phyloP scores from a whole-genome alignment of 2,329 filamentous ascomycete species.

The Leptographium galeiforme region DNA sequence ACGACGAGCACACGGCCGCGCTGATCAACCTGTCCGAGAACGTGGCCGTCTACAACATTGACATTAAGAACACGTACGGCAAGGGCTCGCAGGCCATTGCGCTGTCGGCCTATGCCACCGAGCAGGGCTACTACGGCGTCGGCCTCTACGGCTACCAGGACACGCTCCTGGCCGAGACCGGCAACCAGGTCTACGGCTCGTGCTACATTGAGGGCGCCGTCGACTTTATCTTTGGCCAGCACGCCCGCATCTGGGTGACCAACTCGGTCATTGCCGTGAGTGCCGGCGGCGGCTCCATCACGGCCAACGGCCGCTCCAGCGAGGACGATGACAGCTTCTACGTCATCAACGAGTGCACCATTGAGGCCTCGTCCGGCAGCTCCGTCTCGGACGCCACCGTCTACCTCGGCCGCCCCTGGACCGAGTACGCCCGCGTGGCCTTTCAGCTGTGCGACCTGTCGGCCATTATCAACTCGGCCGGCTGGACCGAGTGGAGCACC shows the following conservation, averaged over 20 bases:
- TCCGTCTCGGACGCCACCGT: slow-evolving; percentile 33
- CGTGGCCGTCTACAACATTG: slow-evolving; percentile 51
- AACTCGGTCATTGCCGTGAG: slow-evolving; percentile 17
- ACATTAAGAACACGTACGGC: slow-evolving; percentile 33
- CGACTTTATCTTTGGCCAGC: slow-evolving; percentile 24
- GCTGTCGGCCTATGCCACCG: slow-evolving; percentile 27
- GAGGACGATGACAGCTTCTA: slow-evolving; percentile 25
- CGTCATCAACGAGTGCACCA: slow-evolving; percentile 30
- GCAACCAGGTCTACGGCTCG: slow-evolving; percentile 32
- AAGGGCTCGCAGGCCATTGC: slow-evolving; percentile 33
- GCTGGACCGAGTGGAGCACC: slow-evolving; percentile 34
- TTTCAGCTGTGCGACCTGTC: slow-evolving; percentile 36
- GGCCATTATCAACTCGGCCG: slow-evolving; percentile 42
- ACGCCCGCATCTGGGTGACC: slow-evolving; percentile 10
- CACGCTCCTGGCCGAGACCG: slow-evolving; percentile 31
- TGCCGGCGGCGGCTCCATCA: slow-evolving; percentile 20
- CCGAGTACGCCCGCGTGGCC: slow-evolving; percentile 29
- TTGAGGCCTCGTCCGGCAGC: slow-evolving; percentile 17
- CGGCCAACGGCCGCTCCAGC: slow-evolving; percentile 16
- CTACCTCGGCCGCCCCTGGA: slow-evolving; percentile 40
- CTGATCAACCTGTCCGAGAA: slow-evolving; percentile 30
- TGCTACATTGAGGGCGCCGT: slow-evolving; percentile 23
- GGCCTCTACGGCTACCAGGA: slow-evolving; percentile 35
- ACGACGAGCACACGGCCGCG: slow-evolving; percentile 36
- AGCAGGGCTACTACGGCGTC: slow-evolving; percentile 33